phyloP scores from a whole-genome alignment of 257 asterid species.

The Jaltomata sinuosa region DNA sequence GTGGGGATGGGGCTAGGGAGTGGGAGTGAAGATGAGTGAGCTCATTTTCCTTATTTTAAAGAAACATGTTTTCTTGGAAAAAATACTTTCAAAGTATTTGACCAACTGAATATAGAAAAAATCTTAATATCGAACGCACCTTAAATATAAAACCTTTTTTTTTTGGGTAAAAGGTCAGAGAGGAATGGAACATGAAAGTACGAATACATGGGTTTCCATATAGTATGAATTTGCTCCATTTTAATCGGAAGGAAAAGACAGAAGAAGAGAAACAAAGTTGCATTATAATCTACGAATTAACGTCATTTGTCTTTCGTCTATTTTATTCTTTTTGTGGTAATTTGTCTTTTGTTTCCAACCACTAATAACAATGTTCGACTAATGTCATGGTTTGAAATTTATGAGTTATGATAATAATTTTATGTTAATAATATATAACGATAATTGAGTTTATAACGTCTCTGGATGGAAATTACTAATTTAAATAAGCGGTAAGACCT shows the following conservation, averaged over 20 bases:
- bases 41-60: too few relatives aligned
- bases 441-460: not conserved
- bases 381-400: not conserved
- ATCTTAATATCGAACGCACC: too few relatives aligned
- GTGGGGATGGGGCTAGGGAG: too few relatives aligned
- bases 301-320: not conserved
- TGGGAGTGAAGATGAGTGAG: too few relatives aligned
- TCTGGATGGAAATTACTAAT: too few relatives aligned
- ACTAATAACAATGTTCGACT: not conserved
- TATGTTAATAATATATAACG: not conserved
- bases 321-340: not conserved
- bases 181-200: not conserved
- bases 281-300: not conserved
- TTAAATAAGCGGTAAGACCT: not conserved
- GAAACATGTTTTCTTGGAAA: too few relatives aligned
- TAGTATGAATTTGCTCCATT: not conserved
- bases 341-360: not conserved
- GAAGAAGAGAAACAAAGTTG: not conserved
- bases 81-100: too few relatives aligned
- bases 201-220: not conserved
- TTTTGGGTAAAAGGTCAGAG: not conserved
- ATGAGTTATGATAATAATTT: not conserved
- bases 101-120: too few relatives aligned
- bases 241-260: not conserved
- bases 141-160: too few relatives aligned